These are phyloP conservation scores for Boletus vinaceobasis DNA, from an alignment of 768 basidiomycete species.

Conservation along the genomic window DNA sequence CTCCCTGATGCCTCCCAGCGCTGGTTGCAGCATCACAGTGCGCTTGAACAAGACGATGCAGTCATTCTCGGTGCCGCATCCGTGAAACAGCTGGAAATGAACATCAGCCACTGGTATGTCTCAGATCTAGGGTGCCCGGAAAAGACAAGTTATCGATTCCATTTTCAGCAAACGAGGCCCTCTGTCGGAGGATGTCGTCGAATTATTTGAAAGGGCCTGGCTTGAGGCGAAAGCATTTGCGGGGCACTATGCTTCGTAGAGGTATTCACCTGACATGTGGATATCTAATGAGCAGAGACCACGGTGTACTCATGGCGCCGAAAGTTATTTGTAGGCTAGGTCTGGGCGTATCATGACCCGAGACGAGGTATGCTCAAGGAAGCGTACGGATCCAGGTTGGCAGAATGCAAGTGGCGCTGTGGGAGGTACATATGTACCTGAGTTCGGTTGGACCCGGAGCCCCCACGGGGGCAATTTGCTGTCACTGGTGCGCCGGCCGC, in stretches of 20 bases:
- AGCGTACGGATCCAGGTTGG: too few relatives aligned
- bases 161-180: slow-evolving; percentile 19
- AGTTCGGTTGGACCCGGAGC: background rate
- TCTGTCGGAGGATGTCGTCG: slow-evolving; percentile 10
- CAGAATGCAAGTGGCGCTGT: background rate
- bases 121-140: background rate
- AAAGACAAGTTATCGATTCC: background rate
- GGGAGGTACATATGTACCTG: background rate
- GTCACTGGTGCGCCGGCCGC: background rate
- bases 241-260: slow-evolving; percentile 10
- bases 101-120: slow-evolving; percentile 13
- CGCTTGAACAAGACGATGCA: slow-evolving; percentile 18
- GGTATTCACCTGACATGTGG: too few relatives aligned
- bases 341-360: too few relatives aligned
- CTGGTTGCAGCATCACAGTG: slow-evolving; percentile 21
- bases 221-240: slow-evolving; percentile 1
- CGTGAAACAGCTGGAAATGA: slow-evolving; percentile 34
- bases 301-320: background rate
- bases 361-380: background rate
- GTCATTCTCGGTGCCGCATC: slow-evolving; percentile 39
- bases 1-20: slow-evolving; percentile 10
- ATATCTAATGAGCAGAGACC: background rate
- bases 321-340: background rate
- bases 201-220: slow-evolving; percentile 12
- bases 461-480: background rate